Evolutionary conservation across 2,329 filamentous ascomycete genomes (phyloP).

Genomic region (Ascochyta clinopodiicola): DNA sequence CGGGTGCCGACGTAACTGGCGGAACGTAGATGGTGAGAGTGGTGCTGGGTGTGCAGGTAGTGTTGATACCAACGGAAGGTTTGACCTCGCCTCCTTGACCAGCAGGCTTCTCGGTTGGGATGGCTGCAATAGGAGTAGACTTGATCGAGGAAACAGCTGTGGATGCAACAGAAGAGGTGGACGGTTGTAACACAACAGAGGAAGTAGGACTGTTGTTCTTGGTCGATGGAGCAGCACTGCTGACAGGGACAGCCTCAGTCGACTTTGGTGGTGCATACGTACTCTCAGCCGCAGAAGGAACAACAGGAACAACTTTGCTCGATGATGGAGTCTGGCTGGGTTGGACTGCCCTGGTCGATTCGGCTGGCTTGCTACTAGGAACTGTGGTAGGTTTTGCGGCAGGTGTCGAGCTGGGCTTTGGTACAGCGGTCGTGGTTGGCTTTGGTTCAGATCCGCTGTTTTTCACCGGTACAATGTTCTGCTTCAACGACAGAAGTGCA

Average conservation of each 20-base stretch:
- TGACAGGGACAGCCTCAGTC: conserved; percentile 10
- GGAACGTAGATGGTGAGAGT: conserved; percentile 38
- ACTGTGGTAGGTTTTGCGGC: conserved; percentile 9
- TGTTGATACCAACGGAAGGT: conserved; percentile 9
- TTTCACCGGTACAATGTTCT: conserved; percentile 39
- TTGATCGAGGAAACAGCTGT: conserved; percentile 1
- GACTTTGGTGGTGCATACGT: conserved; percentile 11
- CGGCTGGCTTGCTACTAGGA: conserved; percentile 2
- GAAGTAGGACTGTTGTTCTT: conserved; percentile 4
- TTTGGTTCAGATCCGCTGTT: conserved; percentile 27
- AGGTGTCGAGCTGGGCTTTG: conserved; percentile 28
- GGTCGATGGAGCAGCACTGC: conserved; percentile 13
- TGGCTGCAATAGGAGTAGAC: conserved; percentile 6
- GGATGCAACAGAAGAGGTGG: conserved; percentile 8
- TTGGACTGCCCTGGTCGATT: conserved; percentile 17
- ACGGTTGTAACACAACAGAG: conserved; percentile 1
- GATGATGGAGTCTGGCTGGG: conserved; percentile 1
- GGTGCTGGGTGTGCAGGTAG: conserved; percentile 31
- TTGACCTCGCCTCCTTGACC: conserved; percentile 19
- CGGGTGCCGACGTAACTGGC: conserved; percentile 13
- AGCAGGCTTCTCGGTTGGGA: conserved; percentile 21
- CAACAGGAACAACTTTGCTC: conserved; percentile 4
- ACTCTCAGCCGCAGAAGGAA: conserved; percentile 13
- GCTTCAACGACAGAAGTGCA: conserved; percentile 48
- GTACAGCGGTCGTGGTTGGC: conserved; percentile 19